phyloP scores from a whole-genome alignment of 441 rosid species.

The Brassica balearica region DNA sequence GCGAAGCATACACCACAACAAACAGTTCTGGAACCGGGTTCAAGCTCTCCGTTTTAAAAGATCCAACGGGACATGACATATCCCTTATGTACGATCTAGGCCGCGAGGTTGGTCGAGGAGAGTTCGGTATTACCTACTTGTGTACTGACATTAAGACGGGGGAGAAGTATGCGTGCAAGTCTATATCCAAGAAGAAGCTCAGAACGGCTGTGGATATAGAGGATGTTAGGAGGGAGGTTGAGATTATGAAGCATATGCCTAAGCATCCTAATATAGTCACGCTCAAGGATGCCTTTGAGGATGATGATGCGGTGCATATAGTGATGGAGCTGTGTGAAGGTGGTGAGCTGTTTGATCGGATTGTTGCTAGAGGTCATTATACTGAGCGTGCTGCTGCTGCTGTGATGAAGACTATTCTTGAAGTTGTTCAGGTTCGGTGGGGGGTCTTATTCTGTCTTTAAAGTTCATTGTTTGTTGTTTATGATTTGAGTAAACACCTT shows the following conservation, averaged over 20 bases:
- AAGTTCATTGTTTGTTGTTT: not conserved
- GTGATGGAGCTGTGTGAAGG: slow-evolving; percentile 65
- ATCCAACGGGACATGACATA: slow-evolving; percentile 76
- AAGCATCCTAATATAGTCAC: slow-evolving; percentile 76
- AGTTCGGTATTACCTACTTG: slow-evolving; percentile 84
- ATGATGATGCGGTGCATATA: slow-evolving; percentile 72
- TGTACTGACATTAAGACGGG: slow-evolving; percentile 70
- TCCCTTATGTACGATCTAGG: slow-evolving; percentile 75
- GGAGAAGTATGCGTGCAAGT: slow-evolving; percentile 82
- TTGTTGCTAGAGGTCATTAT: slow-evolving; percentile 94
- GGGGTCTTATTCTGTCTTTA: not conserved
- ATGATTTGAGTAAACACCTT: not conserved
- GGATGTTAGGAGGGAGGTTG: slow-evolving; percentile 97
- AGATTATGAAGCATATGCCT: slow-evolving; percentile 93
- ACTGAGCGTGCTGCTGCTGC: slow-evolving; percentile 92
- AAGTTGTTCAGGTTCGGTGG: slow-evolving; percentile 78
- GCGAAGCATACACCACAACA: slow-evolving; percentile 58
- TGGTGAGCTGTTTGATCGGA: slow-evolving; percentile 94
- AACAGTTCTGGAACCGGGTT: slow-evolving; percentile 51
- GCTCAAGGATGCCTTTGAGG: slow-evolving; percentile 82
- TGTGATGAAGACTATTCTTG: slow-evolving; percentile 89
- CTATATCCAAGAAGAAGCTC: slow-evolving; percentile 89
- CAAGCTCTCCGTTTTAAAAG: slow-evolving; percentile 76
- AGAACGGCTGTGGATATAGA: slow-evolving; percentile 90
- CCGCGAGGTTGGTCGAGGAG: slow-evolving; percentile 93